phyloP scores from a whole-genome alignment of 2,329 filamentous ascomycete genomes.

The Penicillium sp. region DNA sequence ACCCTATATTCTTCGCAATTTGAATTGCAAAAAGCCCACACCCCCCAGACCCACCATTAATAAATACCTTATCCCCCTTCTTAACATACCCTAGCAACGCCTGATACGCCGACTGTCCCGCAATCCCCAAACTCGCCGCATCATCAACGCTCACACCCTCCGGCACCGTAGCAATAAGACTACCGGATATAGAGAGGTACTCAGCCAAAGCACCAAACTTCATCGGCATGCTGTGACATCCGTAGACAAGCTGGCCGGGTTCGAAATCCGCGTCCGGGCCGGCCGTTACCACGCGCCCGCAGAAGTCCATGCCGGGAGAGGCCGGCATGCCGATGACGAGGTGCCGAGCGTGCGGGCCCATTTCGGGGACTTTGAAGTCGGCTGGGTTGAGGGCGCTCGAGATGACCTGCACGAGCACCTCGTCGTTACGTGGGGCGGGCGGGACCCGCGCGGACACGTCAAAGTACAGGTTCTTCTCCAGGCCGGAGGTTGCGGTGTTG shows the following conservation, averaged over 20 bases:
- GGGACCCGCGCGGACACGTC: constrained; percentile 45
- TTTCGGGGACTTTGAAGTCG: constrained; percentile 63
- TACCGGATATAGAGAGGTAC: constrained; percentile 39
- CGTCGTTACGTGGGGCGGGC: constrained; percentile 36
- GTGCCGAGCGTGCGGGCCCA: constrained; percentile 40
- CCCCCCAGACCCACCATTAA: constrained; percentile 65
- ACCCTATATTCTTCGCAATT: constrained; percentile 61
- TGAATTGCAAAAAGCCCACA: constrained; percentile 62
- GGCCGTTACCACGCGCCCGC: constrained; percentile 44
- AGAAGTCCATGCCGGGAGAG: constrained; percentile 53
- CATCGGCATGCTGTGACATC: constrained; percentile 31
- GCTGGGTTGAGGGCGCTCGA: constrained; percentile 59
- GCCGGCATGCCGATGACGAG: constrained; percentile 44
- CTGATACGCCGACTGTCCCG: constrained; percentile 51
- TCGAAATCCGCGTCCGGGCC: constrained; percentile 33
- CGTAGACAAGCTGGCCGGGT: constrained; percentile 49
- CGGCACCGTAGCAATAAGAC: constrained; percentile 42
- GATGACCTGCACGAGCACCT: constrained; percentile 57
- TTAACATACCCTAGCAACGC: constrained; percentile 48
- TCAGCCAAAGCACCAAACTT: constrained; percentile 47
- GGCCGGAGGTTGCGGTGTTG: constrained; percentile 42
- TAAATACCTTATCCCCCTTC: constrained; percentile 58
- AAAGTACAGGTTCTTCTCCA: constrained; percentile 56
- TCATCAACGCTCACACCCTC: constrained; percentile 43
- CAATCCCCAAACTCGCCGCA: constrained; percentile 47